A percentile compares a stretch with the other conserved stretches of the same genome.
These are phyloP conservation scores for Bisporella sp. DNA, from an alignment of 2,329 filamentous ascomycete genomes.

Conservation along the genomic window DNA sequence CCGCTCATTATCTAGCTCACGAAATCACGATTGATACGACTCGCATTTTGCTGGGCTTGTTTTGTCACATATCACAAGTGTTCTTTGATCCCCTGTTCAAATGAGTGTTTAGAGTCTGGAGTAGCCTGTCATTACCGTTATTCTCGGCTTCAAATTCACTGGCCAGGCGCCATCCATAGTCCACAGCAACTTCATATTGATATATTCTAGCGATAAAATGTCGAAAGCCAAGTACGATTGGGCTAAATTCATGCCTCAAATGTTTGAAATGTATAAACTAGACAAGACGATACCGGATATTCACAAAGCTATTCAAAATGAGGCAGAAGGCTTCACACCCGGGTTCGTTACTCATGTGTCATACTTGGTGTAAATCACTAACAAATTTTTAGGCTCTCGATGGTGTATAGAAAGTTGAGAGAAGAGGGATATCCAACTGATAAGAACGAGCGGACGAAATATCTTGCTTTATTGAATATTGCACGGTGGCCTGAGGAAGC, in stretches of 20 bases:
- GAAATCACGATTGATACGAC: too few relatives aligned
- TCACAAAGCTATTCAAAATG: slow-evolving; percentile 8
- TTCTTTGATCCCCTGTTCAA: too few relatives aligned
- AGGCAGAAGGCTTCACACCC: slow-evolving; percentile 9
- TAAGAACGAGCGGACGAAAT: slow-evolving; percentile 7
- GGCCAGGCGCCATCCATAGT: too few relatives aligned
- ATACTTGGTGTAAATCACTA: not conserved
- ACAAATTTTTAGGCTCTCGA: slow-evolving; percentile 4
- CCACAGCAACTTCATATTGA: too few relatives aligned
- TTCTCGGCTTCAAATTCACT: too few relatives aligned
- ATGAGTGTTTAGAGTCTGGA: too few relatives aligned
- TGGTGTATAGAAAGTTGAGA: slow-evolving; percentile 12
- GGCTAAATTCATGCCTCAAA: slow-evolving; percentile 7
- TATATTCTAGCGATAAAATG: too few relatives aligned
- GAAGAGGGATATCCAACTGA: slow-evolving; percentile 10
- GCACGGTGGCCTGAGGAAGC: not conserved
- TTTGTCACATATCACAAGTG: too few relatives aligned
- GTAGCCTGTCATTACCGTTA: too few relatives aligned
- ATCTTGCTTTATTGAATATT: slow-evolving; percentile 3
- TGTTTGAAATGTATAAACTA: slow-evolving; percentile 12
- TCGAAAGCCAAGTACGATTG: slow-evolving; percentile 8
- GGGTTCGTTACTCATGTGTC: slow-evolving; percentile 2
- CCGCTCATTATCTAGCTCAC: too few relatives aligned
- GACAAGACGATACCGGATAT: slow-evolving; percentile 12
- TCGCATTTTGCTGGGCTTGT: too few relatives aligned